Base-by-base conservation (phyloP, 2,329 filamentous ascomycete species). In the Diaporthe batatas region DNA sequence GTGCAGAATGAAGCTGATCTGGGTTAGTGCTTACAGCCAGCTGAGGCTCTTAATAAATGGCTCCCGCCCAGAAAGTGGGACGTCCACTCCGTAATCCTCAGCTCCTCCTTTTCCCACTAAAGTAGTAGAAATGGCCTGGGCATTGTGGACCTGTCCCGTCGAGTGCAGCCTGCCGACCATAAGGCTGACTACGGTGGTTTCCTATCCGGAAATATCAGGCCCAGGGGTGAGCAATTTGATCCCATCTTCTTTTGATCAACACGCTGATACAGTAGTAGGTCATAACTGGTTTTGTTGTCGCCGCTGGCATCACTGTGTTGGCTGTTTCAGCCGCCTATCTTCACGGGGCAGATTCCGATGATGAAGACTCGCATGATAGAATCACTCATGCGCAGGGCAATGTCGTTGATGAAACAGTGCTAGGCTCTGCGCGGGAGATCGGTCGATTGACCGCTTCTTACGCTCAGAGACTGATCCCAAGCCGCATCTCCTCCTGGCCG, bases 101-200 rank as follows among this genome's bases (percentile, higher is more conserved):
- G n/a, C 12, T 6, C 21, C 25, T 12, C 6, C 57, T 62, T 14
- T 59, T 62, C 29, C 36, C 23, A 62, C 25, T 23, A 44, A 62
- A 42, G n/a, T n/a, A 36, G 34, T 16, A 5, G 14, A 62, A 44
- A 62, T 62, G 57, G 57, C 36, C 4, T 62, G 57, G 57, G 57
- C 6, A 62, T 23, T 5, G 23, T 44, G 23, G 57, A 62, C 36
- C 36, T 62, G 57, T 44, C 57, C 36, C 36, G 57, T 62, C 36
- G 57, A 62, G 14, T 62, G 57, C 57, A 44, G 57, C 57, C 57
- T 44, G 57, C 39, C 57, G 36, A 7, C 23, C 57, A 44, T 7
- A 16, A 3, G 11, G 14, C 8, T 29, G 57, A 62, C 36, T 14
- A 21, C 3, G n/a, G 57, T 62, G 29, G 36, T 23, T 29, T 23